Evolutionary conservation across 768 basidiomycete genomes (phyloP), one percentile per base, ranked within the genome.

Genomic region (Russula vinacea): DNA sequence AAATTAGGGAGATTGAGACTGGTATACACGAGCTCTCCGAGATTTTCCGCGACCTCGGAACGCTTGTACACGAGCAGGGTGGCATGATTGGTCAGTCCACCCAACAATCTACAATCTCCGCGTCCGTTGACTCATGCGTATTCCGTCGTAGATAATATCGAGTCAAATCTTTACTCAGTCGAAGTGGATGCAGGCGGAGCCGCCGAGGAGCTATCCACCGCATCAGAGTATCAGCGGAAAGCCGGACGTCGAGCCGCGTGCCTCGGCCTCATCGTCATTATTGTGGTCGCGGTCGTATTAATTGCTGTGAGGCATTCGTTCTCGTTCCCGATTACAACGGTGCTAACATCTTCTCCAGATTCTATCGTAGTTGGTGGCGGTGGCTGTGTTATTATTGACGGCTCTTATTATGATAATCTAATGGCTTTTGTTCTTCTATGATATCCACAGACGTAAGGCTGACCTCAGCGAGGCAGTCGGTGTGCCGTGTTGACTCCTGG

Each of bases 1-100:
- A 98, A 71, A 98, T 98, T 60, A 85, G 90, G 56, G 94, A 98
- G 73, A 99, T 99, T 57, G 97, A 99, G 75, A 87, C 85, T 8
- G 96, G 97, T 8, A 98, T 99, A 60, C 93, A 96, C 71, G 96
- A 99, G 74, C 76, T 99, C 52, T 84, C 91, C 32, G 93, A 98
- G 75, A 98, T 99, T 72, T 98, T 99, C 81, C 85, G 91, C 56
- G 95, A 98, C 76, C 78, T 99, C 52, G 96, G 95, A 50, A 95
- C 94, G 17, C 80, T 99, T 52, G 95, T 99, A 1, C 85, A 87
- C 64, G 92, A 98, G 73, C 97, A 99, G 74, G 95, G 95, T 14
- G 84, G 85, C 56, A 92, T 98, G 90, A 78, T 99, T 58, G 95
- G 96, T 96, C 10, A 45, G 68, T 57, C 88, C 77, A n/a, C 44